These are phyloP conservation scores for Leavenworthia alabamica DNA, from an alignment of 345 rosid genomes.

Conservation along the genomic window DNA sequence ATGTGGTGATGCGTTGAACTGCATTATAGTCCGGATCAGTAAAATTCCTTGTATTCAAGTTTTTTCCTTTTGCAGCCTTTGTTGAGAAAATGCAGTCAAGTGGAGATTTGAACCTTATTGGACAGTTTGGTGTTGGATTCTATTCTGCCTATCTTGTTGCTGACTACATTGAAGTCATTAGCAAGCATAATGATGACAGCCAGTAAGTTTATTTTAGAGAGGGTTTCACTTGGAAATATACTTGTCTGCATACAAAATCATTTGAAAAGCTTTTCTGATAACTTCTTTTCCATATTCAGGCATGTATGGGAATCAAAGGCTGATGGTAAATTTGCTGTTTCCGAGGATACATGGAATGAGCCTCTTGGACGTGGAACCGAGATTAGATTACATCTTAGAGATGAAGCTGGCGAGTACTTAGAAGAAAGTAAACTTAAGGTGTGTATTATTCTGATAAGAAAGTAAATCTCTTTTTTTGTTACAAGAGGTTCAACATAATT, in stretches of 20 bases:
- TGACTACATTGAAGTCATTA: conserved; percentile 93
- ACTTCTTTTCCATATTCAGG: conserved; percentile 35
- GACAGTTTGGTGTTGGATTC: conserved; percentile 99
- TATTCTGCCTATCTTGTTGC: conserved; percentile 96
- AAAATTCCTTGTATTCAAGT: background rate
- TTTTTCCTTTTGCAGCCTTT: conserved; percentile 49
- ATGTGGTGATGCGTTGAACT: background rate
- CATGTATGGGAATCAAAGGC: conserved; percentile 98
- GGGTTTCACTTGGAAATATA: background rate
- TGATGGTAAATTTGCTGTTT: conserved; percentile 94
- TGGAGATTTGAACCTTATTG: conserved; percentile 93
- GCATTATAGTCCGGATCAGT: background rate
- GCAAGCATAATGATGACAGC: conserved; percentile 90
- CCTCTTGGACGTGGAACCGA: conserved; percentile 97
- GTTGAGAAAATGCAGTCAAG: conserved; percentile 98
- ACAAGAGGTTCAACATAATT: background rate
- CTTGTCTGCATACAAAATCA: background rate
- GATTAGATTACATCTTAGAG: conserved; percentile 84
- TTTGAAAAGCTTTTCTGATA: conserved; percentile 14
- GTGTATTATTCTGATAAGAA: conserved; percentile 2
- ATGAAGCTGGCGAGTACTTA: conserved; percentile 94
- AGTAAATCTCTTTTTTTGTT: background rate
- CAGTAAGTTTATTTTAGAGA: conserved; percentile 46
- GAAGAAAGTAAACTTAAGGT: conserved; percentile 94
- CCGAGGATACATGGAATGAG: conserved; percentile 98